Conservation (phyloP, 495 filamentous ascomycete species). For the Chaetomidium leptoderma region DNA sequence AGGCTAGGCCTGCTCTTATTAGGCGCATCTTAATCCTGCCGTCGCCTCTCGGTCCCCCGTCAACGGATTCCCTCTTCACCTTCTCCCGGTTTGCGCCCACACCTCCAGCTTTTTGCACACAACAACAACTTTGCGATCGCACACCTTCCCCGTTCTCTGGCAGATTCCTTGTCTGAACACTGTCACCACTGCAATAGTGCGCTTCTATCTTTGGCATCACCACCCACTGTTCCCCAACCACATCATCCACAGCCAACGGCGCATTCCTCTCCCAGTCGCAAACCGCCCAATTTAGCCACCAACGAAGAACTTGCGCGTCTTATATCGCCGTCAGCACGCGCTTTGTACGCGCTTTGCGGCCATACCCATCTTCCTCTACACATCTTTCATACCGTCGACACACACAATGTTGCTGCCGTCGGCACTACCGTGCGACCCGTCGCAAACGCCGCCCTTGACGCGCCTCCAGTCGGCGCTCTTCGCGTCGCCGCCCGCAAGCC, state of each 20-base stretch:
- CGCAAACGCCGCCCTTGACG: constrained; percentile 42
- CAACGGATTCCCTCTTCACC: constrained; percentile 17
- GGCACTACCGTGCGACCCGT: constrained; percentile 64
- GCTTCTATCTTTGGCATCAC: background rate
- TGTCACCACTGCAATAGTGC: background rate
- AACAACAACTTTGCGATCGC: background rate
- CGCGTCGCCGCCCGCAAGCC: constrained; percentile 59
- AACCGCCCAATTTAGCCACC: constrained; percentile 15
- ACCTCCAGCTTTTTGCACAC: background rate
- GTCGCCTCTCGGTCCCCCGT: constrained; percentile 6
- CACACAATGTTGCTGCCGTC: constrained; percentile 64
- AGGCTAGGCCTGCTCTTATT: constrained; percentile 28
- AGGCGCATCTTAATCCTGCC: constrained; percentile 34
- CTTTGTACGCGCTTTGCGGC: background rate
- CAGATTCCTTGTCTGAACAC: background rate
- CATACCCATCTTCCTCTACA: background rate
- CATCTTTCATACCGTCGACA: background rate
- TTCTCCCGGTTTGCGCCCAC: constrained; percentile 10
- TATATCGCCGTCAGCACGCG: background rate
- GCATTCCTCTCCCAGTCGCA: constrained; percentile 17
- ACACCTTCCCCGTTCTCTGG: background rate
- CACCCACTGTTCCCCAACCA: background rate
- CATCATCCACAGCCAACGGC: constrained; percentile 5
- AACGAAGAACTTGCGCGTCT: background rate
- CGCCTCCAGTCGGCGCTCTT: constrained; percentile 56